Base-by-base conservation (phyloP, 306 rosid species). In the Fragaria ananassa region DNA sequence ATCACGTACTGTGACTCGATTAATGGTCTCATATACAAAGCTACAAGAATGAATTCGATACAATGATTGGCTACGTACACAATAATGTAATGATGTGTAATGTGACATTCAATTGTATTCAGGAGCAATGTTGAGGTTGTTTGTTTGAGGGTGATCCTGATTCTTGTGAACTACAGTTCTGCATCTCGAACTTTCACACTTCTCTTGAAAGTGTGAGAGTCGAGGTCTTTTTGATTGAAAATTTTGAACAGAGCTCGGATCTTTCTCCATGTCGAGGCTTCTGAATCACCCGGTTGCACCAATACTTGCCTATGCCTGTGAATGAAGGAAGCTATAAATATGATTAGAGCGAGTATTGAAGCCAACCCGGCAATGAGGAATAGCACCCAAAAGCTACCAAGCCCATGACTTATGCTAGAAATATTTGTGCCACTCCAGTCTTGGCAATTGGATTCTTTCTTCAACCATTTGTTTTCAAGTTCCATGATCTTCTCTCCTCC, bases 361-460 rank as follows among this genome's bases (percentile, higher is more conserved):
- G 86, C 78, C 76, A 58, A 62, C 13, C 89, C 86, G 12, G 81
- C 84, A 11, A 91, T 37, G 46, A 91, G 81, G 63, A 88, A 88
- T 29, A 89, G 78, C 7, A 94, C 95, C 93, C 91, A 89, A 44
- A 88, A 86, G 83, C 91, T 84, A 8, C 82, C 82, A 14, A 89
- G 77, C 47, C 88, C 84, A 3, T 86, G 88, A 72, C 78, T 87
- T 29, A 27, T 51, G 2, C 31, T 8, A 0, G 93, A 83, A 56
- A 21, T 3, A 41, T 31, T 71, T 56, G 78, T 29, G 35, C 12
- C 54, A 49, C 46, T 74, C 47, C 87, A 74, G 19, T 78, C 83
- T 68, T 31, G 54, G 65, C 87, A 86, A 21, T 4, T 78, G 18
- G 3, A 34, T 42, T 76, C 23, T 29, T 70, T 14, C 21, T 53